These are phyloP conservation scores for Typha latifolia DNA, from an alignment of 176 grass and related monocot species.

Conservation along the genomic window DNA sequence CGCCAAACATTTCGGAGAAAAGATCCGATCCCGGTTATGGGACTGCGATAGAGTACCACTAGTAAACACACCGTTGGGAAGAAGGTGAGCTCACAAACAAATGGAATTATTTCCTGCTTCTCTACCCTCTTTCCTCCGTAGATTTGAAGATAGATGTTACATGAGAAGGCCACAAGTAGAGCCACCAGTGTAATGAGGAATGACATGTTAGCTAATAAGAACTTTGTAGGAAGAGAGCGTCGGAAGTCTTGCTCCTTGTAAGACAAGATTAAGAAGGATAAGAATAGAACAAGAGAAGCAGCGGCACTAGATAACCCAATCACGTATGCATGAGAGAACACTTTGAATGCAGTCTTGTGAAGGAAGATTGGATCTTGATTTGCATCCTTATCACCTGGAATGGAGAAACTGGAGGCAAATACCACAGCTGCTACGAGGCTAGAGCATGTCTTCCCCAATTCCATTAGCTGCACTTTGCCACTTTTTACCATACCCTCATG, in stretches of 20 bases:
- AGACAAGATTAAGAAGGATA: conserved; percentile 23
- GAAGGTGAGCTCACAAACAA: conserved; percentile 19
- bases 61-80: conserved; percentile 10
- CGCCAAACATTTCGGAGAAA: too few species aligned
- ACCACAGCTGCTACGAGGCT: conserved; percentile 30
- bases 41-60: conserved; percentile 4
- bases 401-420: conserved; percentile 35
- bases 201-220: conserved; percentile 13
- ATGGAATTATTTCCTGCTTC: background rate
- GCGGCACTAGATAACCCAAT: conserved; percentile 20
- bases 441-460: conserved; percentile 26
- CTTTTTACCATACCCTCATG: conserved; percentile 1
- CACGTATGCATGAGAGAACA: conserved; percentile 28
- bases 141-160: conserved; percentile 24
- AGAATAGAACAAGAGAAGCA: conserved; percentile 17
- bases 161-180: conserved; percentile 10
- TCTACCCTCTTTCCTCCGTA: conserved; percentile 18
- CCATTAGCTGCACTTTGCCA: conserved; percentile 4
- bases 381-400: conserved; percentile 25
- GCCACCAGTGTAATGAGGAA: conserved; percentile 19
- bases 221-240: conserved; percentile 11
- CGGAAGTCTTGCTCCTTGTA: conserved; percentile 29
- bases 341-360: conserved; percentile 14
- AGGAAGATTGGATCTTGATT: conserved; percentile 13
- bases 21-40: background rate